Conservation (phyloP, 768 basidiomycete genomes). For the Tricholoma terreum region DNA sequence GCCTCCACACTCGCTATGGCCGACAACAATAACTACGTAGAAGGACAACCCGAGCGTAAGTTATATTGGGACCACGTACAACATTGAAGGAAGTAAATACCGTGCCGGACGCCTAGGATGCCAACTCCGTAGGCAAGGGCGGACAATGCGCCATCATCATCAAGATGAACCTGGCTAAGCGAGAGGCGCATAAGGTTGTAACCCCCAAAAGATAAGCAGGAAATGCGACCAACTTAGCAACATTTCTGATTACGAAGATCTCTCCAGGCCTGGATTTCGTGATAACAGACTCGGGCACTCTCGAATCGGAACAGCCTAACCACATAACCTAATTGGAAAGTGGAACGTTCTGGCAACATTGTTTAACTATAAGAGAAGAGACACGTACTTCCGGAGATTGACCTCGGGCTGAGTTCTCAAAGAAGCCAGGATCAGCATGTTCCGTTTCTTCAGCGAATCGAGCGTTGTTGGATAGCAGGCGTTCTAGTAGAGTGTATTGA, state of each 20-base stretch:
- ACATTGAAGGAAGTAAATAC: constrained; percentile 44
- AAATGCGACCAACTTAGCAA: constrained; percentile 66
- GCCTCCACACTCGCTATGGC: constrained; percentile 83
- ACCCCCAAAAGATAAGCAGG: background rate
- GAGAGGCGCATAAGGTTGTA: background rate
- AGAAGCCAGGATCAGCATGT: constrained; percentile 58
- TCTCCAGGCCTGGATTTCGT: constrained; percentile 70
- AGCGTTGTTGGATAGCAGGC: constrained; percentile 49
- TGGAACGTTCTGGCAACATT: constrained; percentile 7
- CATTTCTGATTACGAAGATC: constrained; percentile 81
- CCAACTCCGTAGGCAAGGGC: constrained; percentile 74
- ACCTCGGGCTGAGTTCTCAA: constrained; percentile 53
- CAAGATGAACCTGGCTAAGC: constrained; percentile 63
- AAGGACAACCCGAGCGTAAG: constrained; percentile 20
- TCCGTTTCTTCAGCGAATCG: constrained; percentile 68
- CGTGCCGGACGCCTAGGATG: constrained; percentile 70
- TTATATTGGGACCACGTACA: constrained; percentile 25
- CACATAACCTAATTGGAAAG: constrained; percentile 55
- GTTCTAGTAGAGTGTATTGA: background rate
- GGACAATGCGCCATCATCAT: constrained; percentile 70
- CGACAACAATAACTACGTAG: constrained; percentile 69
- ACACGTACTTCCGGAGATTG: constrained; percentile 62
- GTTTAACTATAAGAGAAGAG: constrained; percentile 2
- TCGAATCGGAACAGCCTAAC: constrained; percentile 82
- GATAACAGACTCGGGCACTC: constrained; percentile 77